phyloP scores from a whole-genome alignment of 495 filamentous ascomycete species.

The Penicillium dipodomyicola region DNA sequence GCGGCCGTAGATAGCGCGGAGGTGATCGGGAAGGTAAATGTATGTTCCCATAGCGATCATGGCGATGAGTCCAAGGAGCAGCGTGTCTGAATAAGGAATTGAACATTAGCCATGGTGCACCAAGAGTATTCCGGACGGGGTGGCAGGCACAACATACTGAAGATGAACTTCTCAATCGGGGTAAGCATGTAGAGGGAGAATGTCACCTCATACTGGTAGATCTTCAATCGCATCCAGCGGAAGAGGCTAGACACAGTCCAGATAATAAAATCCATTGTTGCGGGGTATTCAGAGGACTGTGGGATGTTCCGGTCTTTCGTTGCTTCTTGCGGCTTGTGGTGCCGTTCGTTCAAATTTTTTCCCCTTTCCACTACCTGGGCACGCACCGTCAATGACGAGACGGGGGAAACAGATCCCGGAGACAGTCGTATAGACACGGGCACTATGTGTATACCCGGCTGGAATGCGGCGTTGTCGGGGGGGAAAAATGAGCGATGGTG shows the following conservation, averaged over 20 bases:
- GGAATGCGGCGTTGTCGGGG: not conserved
- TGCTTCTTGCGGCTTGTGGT: not conserved
- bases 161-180: conserved; percentile 78
- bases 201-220: conserved; percentile 85
- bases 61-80: conserved; percentile 81
- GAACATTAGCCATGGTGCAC: conserved; percentile 1
- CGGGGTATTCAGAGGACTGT: not conserved
- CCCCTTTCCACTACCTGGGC: too few species aligned
- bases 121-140: not conserved
- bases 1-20: conserved; percentile 71
- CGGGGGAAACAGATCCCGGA: not conserved
- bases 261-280: conserved; percentile 32
- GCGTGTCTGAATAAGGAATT: conserved; percentile 61
- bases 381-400: not conserved
- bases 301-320: not conserved
- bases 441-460: not conserved
- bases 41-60: conserved; percentile 82
- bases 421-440: not conserved
- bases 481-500: not conserved
- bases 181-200: conserved; percentile 86
- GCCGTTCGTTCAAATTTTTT: not conserved
- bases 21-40: conserved; percentile 89
- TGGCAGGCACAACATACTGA: conserved; percentile 57
- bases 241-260: conserved; percentile 48
- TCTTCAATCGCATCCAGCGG: conserved; percentile 71